Percentiles rank a stretch among this genome's conserved stretches.
These are phyloP conservation scores for Diaporthe sp. DNA, from an alignment of 2,329 filamentous ascomycete genomes.

Conservation along the genomic window DNA sequence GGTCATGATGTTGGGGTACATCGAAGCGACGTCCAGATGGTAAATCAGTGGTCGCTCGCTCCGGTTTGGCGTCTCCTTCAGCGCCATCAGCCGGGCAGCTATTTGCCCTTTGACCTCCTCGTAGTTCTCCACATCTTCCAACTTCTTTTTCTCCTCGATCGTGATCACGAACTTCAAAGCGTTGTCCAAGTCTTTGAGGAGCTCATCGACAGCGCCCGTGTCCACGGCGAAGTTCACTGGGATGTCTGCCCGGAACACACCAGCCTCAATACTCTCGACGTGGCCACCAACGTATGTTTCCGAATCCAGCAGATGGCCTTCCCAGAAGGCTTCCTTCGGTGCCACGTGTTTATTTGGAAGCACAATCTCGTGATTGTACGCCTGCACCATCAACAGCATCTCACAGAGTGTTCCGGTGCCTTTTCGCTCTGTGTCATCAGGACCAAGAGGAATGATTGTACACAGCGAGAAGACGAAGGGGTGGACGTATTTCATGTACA, in stretches of 20 bases:
- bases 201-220: constrained; percentile 87
- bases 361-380: constrained; percentile 91
- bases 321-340: constrained; percentile 94
- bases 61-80: constrained; percentile 88
- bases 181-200: constrained; percentile 87
- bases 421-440: constrained; percentile 93
- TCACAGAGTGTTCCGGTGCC: constrained; percentile 99
- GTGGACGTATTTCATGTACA: constrained; percentile 99
- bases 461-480: constrained; percentile 99
- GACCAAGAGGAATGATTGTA: constrained; percentile 93
- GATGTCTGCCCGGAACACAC: constrained; percentile 96
- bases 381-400: constrained; percentile 99
- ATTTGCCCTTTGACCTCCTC: constrained; percentile 90
- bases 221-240: constrained; percentile 96
- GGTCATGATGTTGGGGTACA: constrained; percentile 99
- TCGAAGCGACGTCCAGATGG: constrained; percentile 97
- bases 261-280: constrained; percentile 98
- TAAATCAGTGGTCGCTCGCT: constrained; percentile 93
- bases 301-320: constrained; percentile 94
- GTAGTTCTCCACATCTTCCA: constrained; percentile 86
- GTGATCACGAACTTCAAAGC: constrained; percentile 90
- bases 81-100: constrained; percentile 73
- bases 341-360: constrained; percentile 96
- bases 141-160: constrained; percentile 85
- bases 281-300: constrained; percentile 99